Base-by-base conservation (phyloP, 768 basidiomycete species). In the Suillus luteus region DNA sequence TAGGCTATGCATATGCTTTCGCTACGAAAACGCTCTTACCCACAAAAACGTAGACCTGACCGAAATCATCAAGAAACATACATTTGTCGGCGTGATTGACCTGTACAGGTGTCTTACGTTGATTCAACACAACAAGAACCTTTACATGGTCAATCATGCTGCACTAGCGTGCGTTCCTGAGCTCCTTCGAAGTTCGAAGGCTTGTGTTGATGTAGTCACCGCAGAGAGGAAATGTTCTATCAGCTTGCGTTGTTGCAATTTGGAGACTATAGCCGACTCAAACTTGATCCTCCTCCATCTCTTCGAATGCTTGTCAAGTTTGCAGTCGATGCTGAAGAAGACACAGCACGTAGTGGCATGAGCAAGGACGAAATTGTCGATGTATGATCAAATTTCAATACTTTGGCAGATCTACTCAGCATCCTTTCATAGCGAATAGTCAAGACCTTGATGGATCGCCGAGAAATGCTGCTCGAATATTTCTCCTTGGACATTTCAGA, bases 181-280 rank as follows among this genome's bases (percentile, higher is more conserved):
- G 31, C 22, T 55, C 17, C 24, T 52, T 59, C 12, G 10, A 19
- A 58, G 12, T 52, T 59, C 12, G 10, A 19, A 58, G 12, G n/a
- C 37, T 7, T 22, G 9, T 58, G 51, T 51, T 64, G 17, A 60
- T 64, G 27, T 24, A 60, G 44, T 27, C 1, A 11, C 22, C 17
- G 10, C 63, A 97, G 95, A 0, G 95, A 97, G 70, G 95, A 97
- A 68, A 81, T 97, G 40, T 96, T 99, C 74, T 98, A 97, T 76
- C 97, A 99, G 71, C 83, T 99, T 8, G 93, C 87, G 2, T 77
- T 99, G 33, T 83, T 93, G 19, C 96, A 99, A 73, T 99, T 99
- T 70, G 93, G 95, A 2, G 85, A 91, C 65, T 85, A 91, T 66
- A 83, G 85, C 64, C 82, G 86, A 24, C 77, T 98, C 59, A 89